Evolutionary conservation across 768 basidiomycete species (phyloP).

Genomic region (Phaeolepiota aurea): DNA sequence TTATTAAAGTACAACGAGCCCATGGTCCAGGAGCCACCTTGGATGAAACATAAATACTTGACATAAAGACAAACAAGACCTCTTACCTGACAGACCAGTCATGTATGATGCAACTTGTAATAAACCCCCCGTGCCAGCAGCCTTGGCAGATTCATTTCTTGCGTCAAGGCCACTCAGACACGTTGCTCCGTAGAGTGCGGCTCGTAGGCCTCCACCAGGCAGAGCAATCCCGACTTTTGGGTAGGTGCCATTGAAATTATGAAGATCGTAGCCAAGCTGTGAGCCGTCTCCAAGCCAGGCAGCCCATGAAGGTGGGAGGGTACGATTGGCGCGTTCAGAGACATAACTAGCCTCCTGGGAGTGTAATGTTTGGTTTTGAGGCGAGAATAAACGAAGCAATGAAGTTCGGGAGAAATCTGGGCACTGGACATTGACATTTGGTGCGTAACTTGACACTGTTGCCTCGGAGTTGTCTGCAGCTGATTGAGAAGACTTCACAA

Average conservation of each 20-base stretch:
- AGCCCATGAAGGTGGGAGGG: constrained; percentile 42
- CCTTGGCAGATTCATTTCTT: constrained; percentile 48
- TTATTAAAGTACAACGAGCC: constrained; percentile 58
- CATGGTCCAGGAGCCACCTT: constrained; percentile 63
- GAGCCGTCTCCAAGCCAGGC: constrained; percentile 53
- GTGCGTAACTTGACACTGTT: too few relatives aligned
- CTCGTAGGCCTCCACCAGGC: constrained; percentile 64
- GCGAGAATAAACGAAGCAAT: constrained; percentile 43
- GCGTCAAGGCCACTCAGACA: constrained; percentile 52
- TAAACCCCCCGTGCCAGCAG: constrained; percentile 56
- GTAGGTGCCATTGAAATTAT: constrained; percentile 28
- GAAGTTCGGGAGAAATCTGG: constrained; percentile 37
- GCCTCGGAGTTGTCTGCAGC: too few relatives aligned
- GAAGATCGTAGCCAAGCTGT: constrained; percentile 42
- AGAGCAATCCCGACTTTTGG: constrained; percentile 57
- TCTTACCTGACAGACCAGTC: constrained; percentile 54
- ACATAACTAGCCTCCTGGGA: constrained; percentile 42
- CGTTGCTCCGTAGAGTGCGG: constrained; percentile 59
- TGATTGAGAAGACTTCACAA: too few relatives aligned
- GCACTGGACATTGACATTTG: constrained; percentile 37
- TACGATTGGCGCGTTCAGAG: constrained; percentile 25
- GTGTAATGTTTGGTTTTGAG: constrained; percentile 43
- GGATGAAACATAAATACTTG: background rate
- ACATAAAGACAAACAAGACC: background rate
- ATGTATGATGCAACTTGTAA: constrained; percentile 67